Evolutionary conservation across 306 rosid genomes (phyloP).

Genomic region (Boehmeria nivea): DNA sequence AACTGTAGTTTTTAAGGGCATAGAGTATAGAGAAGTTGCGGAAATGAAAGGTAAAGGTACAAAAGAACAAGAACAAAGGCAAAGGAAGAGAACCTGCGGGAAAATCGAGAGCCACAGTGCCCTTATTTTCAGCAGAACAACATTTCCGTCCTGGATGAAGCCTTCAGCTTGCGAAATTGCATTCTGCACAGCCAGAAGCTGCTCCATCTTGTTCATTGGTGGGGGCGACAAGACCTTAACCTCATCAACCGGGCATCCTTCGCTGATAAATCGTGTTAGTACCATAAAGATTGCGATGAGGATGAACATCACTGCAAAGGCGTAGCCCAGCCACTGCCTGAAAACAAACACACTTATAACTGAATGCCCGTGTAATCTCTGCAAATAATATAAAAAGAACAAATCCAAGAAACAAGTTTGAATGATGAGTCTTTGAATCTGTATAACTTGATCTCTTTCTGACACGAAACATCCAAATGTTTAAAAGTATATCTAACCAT

Average conservation of each 20-base stretch:
- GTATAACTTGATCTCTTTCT: too few relatives aligned
- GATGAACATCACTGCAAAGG: slow-evolving; percentile 40
- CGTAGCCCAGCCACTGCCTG: slow-evolving; percentile 87
- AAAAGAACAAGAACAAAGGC: neutral
- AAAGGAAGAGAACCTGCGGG: slow-evolving; percentile 71
- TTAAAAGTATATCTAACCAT: too few relatives aligned
- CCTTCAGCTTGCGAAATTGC: slow-evolving; percentile 73
- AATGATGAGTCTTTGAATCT: too few relatives aligned
- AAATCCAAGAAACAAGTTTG: too few relatives aligned
- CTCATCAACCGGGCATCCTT: slow-evolving; percentile 47
- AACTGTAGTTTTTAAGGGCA: neutral
- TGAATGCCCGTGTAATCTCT: too few relatives aligned
- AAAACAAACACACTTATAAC: slow-evolving; percentile 11
- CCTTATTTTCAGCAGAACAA: slow-evolving; percentile 77
- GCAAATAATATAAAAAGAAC: too few relatives aligned
- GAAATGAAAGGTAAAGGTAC: neutral
- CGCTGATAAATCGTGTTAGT: slow-evolving; percentile 43
- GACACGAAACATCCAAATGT: too few relatives aligned
- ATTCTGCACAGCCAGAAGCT: slow-evolving; percentile 88
- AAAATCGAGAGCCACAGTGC: slow-evolving; percentile 67
- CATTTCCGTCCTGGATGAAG: slow-evolving; percentile 64
- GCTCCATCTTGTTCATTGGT: slow-evolving; percentile 83
- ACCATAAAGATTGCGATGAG: slow-evolving; percentile 62
- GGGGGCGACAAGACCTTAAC: slow-evolving; percentile 80
- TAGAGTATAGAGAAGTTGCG: neutral